These are phyloP conservation scores for Penium margaritaceum DNA, from an alignment of 139 green algal genomes.

Conservation along the genomic window DNA sequence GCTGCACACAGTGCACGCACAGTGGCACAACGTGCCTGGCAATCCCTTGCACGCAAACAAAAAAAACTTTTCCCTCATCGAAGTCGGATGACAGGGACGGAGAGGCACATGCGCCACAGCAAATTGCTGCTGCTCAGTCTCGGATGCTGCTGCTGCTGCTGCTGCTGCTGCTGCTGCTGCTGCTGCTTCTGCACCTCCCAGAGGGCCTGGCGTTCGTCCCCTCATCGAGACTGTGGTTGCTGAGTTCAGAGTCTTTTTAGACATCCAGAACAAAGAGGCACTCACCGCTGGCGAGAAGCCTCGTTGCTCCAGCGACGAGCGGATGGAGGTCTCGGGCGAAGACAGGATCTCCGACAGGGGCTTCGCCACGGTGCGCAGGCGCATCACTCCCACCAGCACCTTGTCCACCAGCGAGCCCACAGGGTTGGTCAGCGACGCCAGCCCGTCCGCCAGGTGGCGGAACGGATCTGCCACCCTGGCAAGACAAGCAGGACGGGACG, in stretches of 20 bases:
- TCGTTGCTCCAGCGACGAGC: constrained; percentile 52
- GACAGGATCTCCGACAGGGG: constrained; percentile 31
- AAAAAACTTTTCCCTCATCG: too few relatives aligned
- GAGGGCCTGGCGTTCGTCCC: too few relatives aligned
- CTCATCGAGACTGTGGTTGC: too few relatives aligned
- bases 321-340: constrained; percentile 62
- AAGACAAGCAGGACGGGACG: not conserved
- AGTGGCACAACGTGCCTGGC: too few relatives aligned
- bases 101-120: too few relatives aligned
- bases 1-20: too few relatives aligned
- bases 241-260: not conserved
- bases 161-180: too few relatives aligned
- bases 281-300: constrained; percentile 73
- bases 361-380: constrained; percentile 13
- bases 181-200: too few relatives aligned
- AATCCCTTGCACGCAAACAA: too few relatives aligned
- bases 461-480: constrained; percentile 42
- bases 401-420: constrained; percentile 76
- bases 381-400: constrained; percentile 69
- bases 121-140: too few relatives aligned
- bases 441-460: constrained; percentile 68
- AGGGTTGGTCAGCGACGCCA: constrained; percentile 71
- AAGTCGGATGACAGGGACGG: too few relatives aligned
- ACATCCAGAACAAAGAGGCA: not conserved
- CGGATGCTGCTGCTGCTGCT: too few relatives aligned